Evolutionary conservation across 1,284 basidiomycete genomes (phyloP), one percentile per base, ranked within the genome.

Genomic region (Rugiboletus extremiorientalis): DNA sequence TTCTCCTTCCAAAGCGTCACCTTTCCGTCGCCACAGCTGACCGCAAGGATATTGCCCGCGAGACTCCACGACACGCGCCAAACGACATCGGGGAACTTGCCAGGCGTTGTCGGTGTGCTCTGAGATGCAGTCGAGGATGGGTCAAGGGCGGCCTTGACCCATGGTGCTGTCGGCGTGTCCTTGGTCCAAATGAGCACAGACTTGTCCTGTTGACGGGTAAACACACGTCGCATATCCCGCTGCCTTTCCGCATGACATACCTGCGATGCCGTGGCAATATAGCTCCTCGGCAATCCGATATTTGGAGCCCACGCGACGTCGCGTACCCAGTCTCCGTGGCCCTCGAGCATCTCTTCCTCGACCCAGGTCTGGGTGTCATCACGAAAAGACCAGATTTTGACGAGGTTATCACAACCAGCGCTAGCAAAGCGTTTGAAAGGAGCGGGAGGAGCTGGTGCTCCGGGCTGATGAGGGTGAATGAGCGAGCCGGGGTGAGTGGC

Each of bases 1-100:
- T 93, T 96, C 78, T 99, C 96, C 78, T 99, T 99, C 96, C 96
- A 99, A 53, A 99, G 79, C 16, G 91, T 95, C 31, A 99, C 95
- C 76, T 98, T 98, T 28, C 97, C 96, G 73, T 99, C 97, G 18
- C 96, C 96, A 74, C 95, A 97, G 73, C 94, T 96, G 40, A 98
- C 97, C 1, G 96, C 96, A 47, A 99, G 81, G 54, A 99, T 86
- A 69, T 98, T 98, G 23, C 97, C 96, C 5, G 95, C 94, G 46
- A 98, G 82, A 65, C 93, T 96, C 96, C 96, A 98, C 55, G 92
- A 94, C 34, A 98, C 94, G 36, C 95, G 86, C 96, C 96, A 99
- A 22, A 98, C 95, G 6, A 94, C 92, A 69, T 97, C 94, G 6
- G 92, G 91, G 79, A 98, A 97, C 72, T 91, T 94, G 30, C 88